Percentiles rank a stretch among this genome's conserved stretches.
Evolutionary conservation across 2,329 filamentous ascomycete species (phyloP).

Genomic region (Cladophialophora chaetospira): DNA sequence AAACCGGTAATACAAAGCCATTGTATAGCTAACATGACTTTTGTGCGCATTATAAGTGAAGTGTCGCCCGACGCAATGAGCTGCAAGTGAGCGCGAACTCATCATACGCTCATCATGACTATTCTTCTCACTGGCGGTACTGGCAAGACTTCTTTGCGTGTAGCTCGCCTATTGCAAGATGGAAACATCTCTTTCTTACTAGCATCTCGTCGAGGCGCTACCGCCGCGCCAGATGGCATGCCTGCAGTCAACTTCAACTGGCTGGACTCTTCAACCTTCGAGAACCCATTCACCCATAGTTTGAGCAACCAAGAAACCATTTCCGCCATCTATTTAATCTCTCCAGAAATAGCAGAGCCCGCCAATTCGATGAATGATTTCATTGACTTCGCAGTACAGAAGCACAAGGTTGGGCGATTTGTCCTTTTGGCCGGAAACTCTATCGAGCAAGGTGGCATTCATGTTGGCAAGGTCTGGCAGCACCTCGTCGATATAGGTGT

Average conservation of each 20-base stretch:
- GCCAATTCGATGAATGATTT: background rate
- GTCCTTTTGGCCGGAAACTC: background rate
- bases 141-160: background rate
- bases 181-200: background rate
- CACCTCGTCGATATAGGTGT: background rate
- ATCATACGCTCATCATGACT: background rate
- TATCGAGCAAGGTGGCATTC: background rate
- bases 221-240: background rate
- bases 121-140: background rate
- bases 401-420: background rate
- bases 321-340: constrained; percentile 1
- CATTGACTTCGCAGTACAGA: constrained; percentile 2
- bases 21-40: background rate
- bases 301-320: background rate
- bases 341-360: background rate
- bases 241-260: background rate
- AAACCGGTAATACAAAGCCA: background rate
- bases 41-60: background rate
- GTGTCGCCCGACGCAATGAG: too few species aligned
- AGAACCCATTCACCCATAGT: background rate
- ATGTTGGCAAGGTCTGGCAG: constrained; percentile 5
- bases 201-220: background rate
- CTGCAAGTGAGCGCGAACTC: background rate
- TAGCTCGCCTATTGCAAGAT: background rate
- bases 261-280: constrained; percentile 1